phyloP scores from a whole-genome alignment of 192 early-diverging fungal species.

The Backusella sp. region DNA sequence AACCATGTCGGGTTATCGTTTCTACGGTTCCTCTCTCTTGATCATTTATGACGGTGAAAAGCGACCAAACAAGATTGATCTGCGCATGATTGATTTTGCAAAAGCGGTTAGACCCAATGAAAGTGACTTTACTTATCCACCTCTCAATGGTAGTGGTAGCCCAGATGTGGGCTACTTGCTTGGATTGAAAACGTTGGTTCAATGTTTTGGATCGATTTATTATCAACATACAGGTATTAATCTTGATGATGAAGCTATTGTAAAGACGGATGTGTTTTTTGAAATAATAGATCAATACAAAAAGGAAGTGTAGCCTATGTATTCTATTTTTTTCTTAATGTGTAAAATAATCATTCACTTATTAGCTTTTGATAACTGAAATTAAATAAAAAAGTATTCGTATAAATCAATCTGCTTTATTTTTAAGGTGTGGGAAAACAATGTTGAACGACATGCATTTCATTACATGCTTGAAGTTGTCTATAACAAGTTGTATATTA shows the following conservation, averaged over 20 bases:
- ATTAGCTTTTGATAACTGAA: not conserved
- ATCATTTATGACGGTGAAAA: slow-evolving; percentile 80
- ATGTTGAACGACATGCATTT: no score
- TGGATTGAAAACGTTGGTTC: slow-evolving; percentile 70
- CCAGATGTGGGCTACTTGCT: slow-evolving; percentile 79
- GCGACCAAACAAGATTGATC: slow-evolving; percentile 54
- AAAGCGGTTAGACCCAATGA: slow-evolving; percentile 72
- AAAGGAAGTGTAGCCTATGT: not conserved
- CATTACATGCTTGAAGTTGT: no score
- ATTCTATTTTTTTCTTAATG: not conserved
- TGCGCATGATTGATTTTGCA: slow-evolving; percentile 97
- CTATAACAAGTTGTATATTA: no score
- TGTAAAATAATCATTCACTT: not conserved
- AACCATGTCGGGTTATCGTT: slow-evolving; percentile 80
- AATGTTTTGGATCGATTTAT: slow-evolving; percentile 65
- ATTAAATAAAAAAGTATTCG: not conserved
- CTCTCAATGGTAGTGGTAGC: slow-evolving; percentile 38
- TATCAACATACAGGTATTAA: slow-evolving; percentile 27
- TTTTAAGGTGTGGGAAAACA: not conserved
- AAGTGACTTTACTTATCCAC: slow-evolving; percentile 38
- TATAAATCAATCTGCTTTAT: not conserved
- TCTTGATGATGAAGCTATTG: not conserved
- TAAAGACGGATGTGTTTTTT: not conserved
- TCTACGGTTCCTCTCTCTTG: slow-evolving; percentile 87
- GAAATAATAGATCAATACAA: not conserved